These are phyloP conservation scores for Colletotrichum euphorbiae DNA, from an alignment of 2,329 filamentous ascomycete genomes.

Conservation along the genomic window DNA sequence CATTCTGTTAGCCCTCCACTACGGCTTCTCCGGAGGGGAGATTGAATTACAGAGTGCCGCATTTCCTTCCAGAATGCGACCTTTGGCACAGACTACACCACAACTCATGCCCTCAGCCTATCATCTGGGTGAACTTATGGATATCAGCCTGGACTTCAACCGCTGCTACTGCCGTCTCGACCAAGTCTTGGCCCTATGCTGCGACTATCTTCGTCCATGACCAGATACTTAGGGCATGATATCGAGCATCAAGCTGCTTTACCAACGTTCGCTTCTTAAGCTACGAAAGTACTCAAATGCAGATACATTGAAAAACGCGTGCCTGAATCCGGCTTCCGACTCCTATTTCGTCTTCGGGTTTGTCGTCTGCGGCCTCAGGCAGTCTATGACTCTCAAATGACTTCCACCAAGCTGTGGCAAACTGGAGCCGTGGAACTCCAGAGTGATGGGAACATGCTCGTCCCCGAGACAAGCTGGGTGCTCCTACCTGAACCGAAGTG, in stretches of 20 bases:
- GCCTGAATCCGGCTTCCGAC: neutral
- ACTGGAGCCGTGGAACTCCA: neutral
- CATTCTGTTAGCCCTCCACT: constrained; percentile 6
- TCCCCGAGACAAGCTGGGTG: neutral
- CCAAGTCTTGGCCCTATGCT: neutral
- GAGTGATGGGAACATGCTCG: neutral
- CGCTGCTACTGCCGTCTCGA: neutral
- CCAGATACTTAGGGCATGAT: neutral
- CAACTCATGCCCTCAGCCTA: neutral
- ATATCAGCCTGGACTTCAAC: neutral
- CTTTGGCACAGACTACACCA: constrained; percentile 23
- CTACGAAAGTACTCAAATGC: neutral
- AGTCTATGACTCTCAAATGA: neutral
- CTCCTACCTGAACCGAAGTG: neutral
- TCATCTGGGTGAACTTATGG: neutral
- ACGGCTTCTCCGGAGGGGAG: constrained; percentile 25
- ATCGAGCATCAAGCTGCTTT: neutral
- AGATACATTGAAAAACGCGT: neutral
- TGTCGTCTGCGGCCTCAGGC: neutral
- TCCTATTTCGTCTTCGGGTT: constrained; percentile 23
- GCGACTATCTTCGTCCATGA: neutral
- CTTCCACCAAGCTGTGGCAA: neutral
- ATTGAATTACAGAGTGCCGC: neutral
- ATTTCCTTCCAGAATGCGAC: constrained; percentile 2
- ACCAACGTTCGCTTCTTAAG: neutral